Percentiles rank a stretch among this genome's conserved stretches.
Conservation (phyloP, 371 early-diverging fungal genomes). For the Rhizopus microsporus region DNA sequence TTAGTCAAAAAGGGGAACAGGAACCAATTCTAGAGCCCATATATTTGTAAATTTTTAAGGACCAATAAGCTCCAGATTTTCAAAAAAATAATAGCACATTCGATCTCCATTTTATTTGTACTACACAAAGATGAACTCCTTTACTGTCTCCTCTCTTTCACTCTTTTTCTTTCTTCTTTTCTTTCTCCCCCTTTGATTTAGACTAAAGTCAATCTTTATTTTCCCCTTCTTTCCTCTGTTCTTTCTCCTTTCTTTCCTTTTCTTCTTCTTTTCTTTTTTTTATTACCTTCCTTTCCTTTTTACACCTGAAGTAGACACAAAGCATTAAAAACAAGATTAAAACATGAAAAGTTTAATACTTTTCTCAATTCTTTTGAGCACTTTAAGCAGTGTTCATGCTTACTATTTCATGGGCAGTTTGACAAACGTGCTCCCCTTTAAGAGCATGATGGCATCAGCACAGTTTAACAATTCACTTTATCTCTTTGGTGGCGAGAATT, state of each 20-base stretch:
- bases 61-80: no score
- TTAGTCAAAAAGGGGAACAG: no score
- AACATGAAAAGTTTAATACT: constrained; percentile 12
- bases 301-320: not conserved
- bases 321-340: not conserved
- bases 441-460: constrained; percentile 30
- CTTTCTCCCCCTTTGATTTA: not conserved
- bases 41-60: no score
- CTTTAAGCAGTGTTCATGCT: constrained; percentile 12
- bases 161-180: constrained; percentile 1
- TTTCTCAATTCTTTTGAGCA: constrained; percentile 5
- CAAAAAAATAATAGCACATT: no score
- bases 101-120: no score
- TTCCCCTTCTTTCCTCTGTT: not conserved
- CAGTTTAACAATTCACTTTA: constrained; percentile 24
- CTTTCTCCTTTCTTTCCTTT: not conserved
- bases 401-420: constrained; percentile 29
- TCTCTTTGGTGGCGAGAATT: constrained; percentile 37
- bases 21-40: no score
- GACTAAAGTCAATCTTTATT: no score
- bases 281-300: not conserved
- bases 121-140: not conserved
- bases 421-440: constrained; percentile 28
- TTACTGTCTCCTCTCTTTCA: not conserved
- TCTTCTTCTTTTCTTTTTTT: constrained; percentile 3